These are phyloP conservation scores for Albizia julibrissin DNA, from an alignment of 306 rosid species.

Conservation along the genomic window DNA sequence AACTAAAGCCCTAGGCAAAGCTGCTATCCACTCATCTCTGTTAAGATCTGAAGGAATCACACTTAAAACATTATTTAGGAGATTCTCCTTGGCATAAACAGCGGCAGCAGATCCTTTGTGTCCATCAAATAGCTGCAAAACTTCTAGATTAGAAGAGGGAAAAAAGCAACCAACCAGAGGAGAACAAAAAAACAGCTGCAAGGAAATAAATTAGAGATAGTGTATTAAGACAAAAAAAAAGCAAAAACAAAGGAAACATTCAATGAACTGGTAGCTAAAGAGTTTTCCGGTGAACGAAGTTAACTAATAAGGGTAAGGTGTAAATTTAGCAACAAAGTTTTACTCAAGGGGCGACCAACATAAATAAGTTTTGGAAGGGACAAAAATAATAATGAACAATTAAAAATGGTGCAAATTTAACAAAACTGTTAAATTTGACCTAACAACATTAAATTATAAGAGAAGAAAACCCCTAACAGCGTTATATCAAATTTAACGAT, in stretches of 20 bases:
- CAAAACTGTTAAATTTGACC: too few species aligned
- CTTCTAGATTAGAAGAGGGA: slow-evolving; percentile 26
- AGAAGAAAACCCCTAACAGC: too few species aligned
- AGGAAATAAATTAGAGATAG: neutral
- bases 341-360: too few species aligned
- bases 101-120: slow-evolving; percentile 99
- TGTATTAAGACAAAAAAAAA: neutral
- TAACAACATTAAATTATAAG: too few species aligned
- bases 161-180: slow-evolving; percentile 10
- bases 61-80: slow-evolving; percentile 70
- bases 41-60: slow-evolving; percentile 92
- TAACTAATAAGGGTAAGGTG: too few species aligned
- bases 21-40: slow-evolving; percentile 96
- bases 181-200: neutral
- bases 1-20: slow-evolving; percentile 96
- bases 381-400: too few species aligned
- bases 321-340: too few species aligned
- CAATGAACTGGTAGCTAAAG: slow-evolving; percentile 6
- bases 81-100: slow-evolving; percentile 92
- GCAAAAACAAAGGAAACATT: neutral
- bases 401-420: too few species aligned
- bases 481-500: too few species aligned
- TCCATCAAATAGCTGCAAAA: slow-evolving; percentile 95
- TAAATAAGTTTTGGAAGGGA: too few species aligned
- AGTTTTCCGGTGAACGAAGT: neutral